Evolutionary conservation across 495 filamentous ascomycete genomes (phyloP).

Genomic region (Annulohypoxylon moriforme): DNA sequence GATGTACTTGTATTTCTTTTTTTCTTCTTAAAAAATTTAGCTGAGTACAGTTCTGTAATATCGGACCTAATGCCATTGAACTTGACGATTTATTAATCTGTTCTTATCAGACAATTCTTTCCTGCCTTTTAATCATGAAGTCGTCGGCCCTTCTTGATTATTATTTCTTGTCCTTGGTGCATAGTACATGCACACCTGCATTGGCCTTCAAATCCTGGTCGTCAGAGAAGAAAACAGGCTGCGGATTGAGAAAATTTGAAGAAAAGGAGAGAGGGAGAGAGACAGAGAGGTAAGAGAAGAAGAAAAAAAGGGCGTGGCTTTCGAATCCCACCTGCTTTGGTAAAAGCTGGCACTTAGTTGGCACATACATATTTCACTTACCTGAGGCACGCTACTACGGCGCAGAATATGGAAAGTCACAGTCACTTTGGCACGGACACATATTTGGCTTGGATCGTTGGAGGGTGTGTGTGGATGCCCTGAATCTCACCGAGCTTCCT

Average conservation of each 20-base stretch:
- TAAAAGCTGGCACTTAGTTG: slow-evolving; percentile 13
- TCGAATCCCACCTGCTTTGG: slow-evolving; percentile 18
- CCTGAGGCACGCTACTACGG: slow-evolving; percentile 20
- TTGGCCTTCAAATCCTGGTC: slow-evolving; percentile 31
- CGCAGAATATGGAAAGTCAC: slow-evolving; percentile 38
- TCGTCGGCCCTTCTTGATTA: slow-evolving; percentile 42
- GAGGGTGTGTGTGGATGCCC: slow-evolving; percentile 31
- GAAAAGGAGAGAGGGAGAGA: neutral
- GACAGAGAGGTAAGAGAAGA: no score
- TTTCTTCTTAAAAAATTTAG: no score
- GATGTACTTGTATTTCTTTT: no score
- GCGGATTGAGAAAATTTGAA: slow-evolving; percentile 20
- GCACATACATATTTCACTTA: slow-evolving; percentile 19
- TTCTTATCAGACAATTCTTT: slow-evolving; percentile 38
- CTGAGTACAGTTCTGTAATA: no score
- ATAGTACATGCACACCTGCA: slow-evolving; percentile 38
- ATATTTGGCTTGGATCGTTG: slow-evolving; percentile 17
- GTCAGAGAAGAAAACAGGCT: neutral
- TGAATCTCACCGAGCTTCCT: slow-evolving; percentile 43
- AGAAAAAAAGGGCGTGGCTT: slow-evolving; percentile 2
- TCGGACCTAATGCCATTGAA: no score
- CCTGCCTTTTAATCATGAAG: slow-evolving; percentile 22
- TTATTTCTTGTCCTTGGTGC: slow-evolving; percentile 27
- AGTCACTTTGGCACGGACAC: slow-evolving; percentile 33
- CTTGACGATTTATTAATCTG: slow-evolving; percentile 17